These are phyloP conservation scores for Yamadazyma membranifaciens DNA, from an alignment of 1,139 yeast genomes.

Conservation along the genomic window DNA sequence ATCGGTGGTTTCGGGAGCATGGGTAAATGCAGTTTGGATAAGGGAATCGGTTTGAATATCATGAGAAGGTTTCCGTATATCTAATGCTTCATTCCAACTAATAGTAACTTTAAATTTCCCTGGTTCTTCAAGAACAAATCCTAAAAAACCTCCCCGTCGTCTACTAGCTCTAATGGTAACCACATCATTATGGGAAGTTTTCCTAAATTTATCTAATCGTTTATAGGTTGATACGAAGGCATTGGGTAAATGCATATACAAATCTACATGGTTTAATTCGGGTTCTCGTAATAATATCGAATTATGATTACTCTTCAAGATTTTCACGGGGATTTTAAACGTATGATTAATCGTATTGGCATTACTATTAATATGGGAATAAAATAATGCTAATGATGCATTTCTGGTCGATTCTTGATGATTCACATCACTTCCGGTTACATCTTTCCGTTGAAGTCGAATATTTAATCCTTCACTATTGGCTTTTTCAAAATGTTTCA, in stretches of 20 bases:
- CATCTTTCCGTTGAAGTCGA: slow-evolving; percentile 49
- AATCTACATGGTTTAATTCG: slow-evolving; percentile 42
- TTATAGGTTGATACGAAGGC: slow-evolving; percentile 48
- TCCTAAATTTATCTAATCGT: slow-evolving; percentile 56
- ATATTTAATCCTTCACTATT: slow-evolving; percentile 51
- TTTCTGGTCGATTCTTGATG: slow-evolving; percentile 25
- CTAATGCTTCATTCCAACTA: slow-evolving; percentile 54
- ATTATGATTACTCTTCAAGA: slow-evolving; percentile 47
- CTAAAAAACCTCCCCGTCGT: slow-evolving; percentile 38
- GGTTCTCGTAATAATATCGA: slow-evolving; percentile 46
- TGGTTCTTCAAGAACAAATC: slow-evolving; percentile 54
- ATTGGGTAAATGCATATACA: slow-evolving; percentile 49
- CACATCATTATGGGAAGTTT: slow-evolving; percentile 28
- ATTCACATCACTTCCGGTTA: slow-evolving; percentile 26
- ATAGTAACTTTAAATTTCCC: slow-evolving; percentile 51
- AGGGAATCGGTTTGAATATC: slow-evolving; percentile 6
- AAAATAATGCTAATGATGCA: slow-evolving; percentile 54
- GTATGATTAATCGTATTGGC: slow-evolving; percentile 51
- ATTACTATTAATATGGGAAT: slow-evolving; percentile 33
- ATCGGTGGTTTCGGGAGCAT: slow-evolving; percentile 8
- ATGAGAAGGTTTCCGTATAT: slow-evolving; percentile 28
- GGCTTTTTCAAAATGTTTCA: slow-evolving; percentile 53
- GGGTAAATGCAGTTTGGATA: slow-evolving; percentile 8
- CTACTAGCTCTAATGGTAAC: slow-evolving; percentile 35
- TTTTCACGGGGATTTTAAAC: slow-evolving; percentile 56